phyloP scores from a whole-genome alignment of 2,329 filamentous ascomycete species.

The Aspergillus eucalypticola region DNA sequence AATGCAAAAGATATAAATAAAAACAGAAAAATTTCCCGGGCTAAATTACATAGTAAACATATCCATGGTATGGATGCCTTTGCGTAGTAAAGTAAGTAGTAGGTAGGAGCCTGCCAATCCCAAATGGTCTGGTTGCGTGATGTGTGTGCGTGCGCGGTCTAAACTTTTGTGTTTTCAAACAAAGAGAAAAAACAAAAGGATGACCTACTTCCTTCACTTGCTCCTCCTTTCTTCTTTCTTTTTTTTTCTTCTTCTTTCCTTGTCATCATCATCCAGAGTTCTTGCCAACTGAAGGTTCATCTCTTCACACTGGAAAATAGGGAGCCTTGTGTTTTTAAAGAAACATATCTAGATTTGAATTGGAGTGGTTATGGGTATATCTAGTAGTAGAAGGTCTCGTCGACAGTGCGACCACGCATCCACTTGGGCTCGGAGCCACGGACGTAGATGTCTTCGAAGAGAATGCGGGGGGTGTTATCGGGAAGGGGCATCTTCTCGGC shows the following conservation, averaged over 20 bases:
- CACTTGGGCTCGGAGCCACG: conserved; percentile 82
- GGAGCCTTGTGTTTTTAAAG: too few relatives aligned
- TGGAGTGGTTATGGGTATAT: conserved; percentile 12
- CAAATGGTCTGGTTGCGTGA: background rate
- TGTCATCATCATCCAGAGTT: background rate
- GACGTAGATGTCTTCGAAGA: conserved; percentile 97
- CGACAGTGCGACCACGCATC: conserved; percentile 80
- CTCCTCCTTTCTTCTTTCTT: background rate
- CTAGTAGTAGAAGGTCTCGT: conserved; percentile 87
- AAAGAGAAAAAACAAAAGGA: background rate
- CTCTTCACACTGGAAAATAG: too few relatives aligned
- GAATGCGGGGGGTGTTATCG: conserved; percentile 74
- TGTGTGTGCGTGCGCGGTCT: background rate
- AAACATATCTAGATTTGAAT: background rate
- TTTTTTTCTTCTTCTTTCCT: conserved; percentile 2
- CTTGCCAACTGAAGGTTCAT: too few relatives aligned
- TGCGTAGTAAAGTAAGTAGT: conserved; percentile 4
- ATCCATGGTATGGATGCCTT: conserved; percentile 24
- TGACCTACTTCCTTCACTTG: background rate
- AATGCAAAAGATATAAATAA: background rate
- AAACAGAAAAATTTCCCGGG: conserved; percentile 25
- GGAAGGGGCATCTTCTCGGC: conserved; percentile 87
- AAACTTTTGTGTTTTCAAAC: background rate
- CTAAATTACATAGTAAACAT: conserved; percentile 43
- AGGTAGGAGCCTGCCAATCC: conserved; percentile 20